Conservation (phyloP, 257 asterid genomes). For the Ehretia macrophylla region DNA sequence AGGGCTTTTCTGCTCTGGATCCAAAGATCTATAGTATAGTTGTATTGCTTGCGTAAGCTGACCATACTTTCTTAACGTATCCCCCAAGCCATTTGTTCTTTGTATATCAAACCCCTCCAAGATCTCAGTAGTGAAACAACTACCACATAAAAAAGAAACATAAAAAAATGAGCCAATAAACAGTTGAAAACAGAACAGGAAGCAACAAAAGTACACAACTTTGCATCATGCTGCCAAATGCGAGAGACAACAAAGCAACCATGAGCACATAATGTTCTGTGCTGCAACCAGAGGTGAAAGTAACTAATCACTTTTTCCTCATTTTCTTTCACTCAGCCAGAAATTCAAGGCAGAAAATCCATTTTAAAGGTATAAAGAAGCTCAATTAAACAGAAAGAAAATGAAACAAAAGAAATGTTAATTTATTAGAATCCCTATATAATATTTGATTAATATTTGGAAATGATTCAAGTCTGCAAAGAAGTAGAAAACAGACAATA, state of each 20-base stretch:
- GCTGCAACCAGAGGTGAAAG: too few species aligned
- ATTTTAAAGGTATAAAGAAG: too few species aligned
- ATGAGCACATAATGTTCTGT: neutral
- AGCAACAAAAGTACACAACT: neutral
- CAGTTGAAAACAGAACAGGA: slow-evolving; percentile 8
- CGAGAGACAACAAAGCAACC: neutral
- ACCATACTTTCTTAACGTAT: slow-evolving; percentile 85
- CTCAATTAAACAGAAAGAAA: too few species aligned
- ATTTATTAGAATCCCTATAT: too few species aligned
- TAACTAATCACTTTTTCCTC: too few species aligned
- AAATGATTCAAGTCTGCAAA: too few species aligned
- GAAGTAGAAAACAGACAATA: too few species aligned
- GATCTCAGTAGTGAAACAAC: slow-evolving; percentile 97
- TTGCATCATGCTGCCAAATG: neutral
- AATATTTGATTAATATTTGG: too few species aligned
- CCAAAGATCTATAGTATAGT: slow-evolving; percentile 61
- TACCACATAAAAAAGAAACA: slow-evolving; percentile 31
- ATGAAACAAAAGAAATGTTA: too few species aligned
- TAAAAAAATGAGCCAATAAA: slow-evolving; percentile 9
- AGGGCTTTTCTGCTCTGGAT: slow-evolving; percentile 31
- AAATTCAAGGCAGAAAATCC: too few species aligned
- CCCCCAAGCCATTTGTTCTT: slow-evolving; percentile 80
- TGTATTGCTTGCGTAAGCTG: slow-evolving; percentile 76
- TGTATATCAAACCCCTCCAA: slow-evolving; percentile 98
- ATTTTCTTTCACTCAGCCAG: too few species aligned